These are phyloP conservation scores for Heliosperma pusillum DNA, from an alignment of 148 eudicot species.

Conservation along the genomic window DNA sequence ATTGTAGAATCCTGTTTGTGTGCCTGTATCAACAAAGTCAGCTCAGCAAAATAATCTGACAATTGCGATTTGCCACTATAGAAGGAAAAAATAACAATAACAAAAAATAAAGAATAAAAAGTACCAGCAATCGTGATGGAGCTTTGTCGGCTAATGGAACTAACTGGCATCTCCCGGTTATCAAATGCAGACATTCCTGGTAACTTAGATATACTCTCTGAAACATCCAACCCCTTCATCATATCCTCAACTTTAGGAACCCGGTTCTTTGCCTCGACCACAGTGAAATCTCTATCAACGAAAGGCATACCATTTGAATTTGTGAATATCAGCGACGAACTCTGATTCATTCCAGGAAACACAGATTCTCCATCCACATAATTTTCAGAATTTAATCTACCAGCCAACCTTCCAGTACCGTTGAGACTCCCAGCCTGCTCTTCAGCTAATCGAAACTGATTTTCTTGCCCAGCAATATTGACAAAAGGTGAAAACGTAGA, in stretches of 20 bases:
- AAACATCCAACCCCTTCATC: constrained; percentile 39
- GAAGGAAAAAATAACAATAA: constrained; percentile 8
- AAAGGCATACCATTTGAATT: constrained; percentile 35
- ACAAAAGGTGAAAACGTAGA: constrained; percentile 48
- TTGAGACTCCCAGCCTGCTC: constrained; percentile 43
- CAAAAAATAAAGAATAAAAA: constrained; percentile 19
- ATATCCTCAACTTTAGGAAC: constrained; percentile 33
- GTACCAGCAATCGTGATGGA: constrained; percentile 57
- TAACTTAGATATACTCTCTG: constrained; percentile 40
- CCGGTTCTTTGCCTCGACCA: constrained; percentile 36
- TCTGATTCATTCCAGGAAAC: constrained; percentile 37
- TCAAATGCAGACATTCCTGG: constrained; percentile 39
- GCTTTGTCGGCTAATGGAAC: constrained; percentile 45
- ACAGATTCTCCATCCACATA: constrained; percentile 38
- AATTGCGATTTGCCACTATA: constrained; percentile 9
- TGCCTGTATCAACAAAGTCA: constrained; percentile 36
- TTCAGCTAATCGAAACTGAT: constrained; percentile 33
- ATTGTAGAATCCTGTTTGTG: constrained; percentile 42
- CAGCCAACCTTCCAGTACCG: constrained; percentile 38
- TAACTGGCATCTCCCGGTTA: constrained; percentile 35
- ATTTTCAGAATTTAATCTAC: constrained; percentile 47
- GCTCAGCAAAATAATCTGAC: neutral
- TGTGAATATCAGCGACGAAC: constrained; percentile 37
- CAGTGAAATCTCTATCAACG: constrained; percentile 32
- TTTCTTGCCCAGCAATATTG: constrained; percentile 43